A percentile compares a stretch with the other conserved stretches of the same genome.
These are phyloP conservation scores for Zygosaccharomyces sapae DNA, from an alignment of 1,139 yeast species.

Conservation along the genomic window DNA sequence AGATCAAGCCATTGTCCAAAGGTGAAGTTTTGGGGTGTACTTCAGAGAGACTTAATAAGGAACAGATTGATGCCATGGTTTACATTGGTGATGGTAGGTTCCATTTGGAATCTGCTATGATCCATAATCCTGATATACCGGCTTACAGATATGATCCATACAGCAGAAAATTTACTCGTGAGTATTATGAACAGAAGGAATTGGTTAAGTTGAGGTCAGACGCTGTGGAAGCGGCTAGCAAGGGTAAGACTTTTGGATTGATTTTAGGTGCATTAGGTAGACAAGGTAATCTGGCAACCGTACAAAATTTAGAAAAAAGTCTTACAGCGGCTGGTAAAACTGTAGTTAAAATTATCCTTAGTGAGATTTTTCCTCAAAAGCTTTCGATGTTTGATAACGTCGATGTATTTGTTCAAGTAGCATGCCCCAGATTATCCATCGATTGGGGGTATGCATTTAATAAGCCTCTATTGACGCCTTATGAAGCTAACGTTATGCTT, in stretches of 20 bases:
- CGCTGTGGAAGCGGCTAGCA: conserved; percentile 60
- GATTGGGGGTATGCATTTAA: conserved; percentile 99
- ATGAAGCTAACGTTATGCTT: conserved; percentile 90
- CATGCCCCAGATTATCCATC: conserved; percentile 92
- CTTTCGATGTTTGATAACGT: conserved; percentile 90
- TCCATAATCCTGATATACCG: conserved; percentile 90
- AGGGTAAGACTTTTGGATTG: conserved; percentile 70
- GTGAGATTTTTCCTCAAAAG: conserved; percentile 92
- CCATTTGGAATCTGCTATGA: conserved; percentile 94
- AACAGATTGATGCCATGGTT: conserved; percentile 70
- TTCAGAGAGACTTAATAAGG: conserved; percentile 67
- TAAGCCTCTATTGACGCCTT: conserved; percentile 88
- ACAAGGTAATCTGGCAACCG: conserved; percentile 84
- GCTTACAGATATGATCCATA: conserved; percentile 96
- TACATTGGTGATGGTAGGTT: conserved; percentile 96
- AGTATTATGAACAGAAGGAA: conserved; percentile 81
- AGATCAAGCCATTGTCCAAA: conserved; percentile 84
- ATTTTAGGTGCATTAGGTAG: conserved; percentile 95
- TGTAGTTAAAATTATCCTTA: conserved; percentile 76
- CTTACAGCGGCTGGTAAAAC: conserved; percentile 54
- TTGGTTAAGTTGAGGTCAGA: conserved; percentile 67
- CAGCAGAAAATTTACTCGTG: conserved; percentile 82
- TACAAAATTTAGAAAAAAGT: conserved; percentile 56
- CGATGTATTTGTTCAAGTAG: conserved; percentile 95
- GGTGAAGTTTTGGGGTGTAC: conserved; percentile 98